Percentiles rank a stretch among this genome's conserved stretches.
Conservation (phyloP, 371 early-diverging fungal genomes). For the Choanephora cucurbitarum region DNA sequence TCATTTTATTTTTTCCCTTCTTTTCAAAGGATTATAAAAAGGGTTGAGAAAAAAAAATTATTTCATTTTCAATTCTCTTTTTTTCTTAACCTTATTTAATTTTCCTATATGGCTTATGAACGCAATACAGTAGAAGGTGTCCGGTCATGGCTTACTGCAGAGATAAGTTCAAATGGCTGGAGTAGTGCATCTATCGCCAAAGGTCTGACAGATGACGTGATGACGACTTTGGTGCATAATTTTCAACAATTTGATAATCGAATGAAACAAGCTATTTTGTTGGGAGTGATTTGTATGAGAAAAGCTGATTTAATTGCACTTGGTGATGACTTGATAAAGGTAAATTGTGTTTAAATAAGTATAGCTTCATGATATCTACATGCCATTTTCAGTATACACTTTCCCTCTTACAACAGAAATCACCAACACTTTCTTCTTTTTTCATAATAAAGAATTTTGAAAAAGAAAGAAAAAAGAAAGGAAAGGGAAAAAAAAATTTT, state of each 20-base stretch:
- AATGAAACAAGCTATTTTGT: constrained; percentile 23
- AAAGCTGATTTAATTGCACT: constrained; percentile 20
- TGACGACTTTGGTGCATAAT: constrained; percentile 21
- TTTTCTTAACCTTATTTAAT: constrained; percentile 17
- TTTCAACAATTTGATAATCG: constrained; percentile 26
- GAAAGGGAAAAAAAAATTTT: not conserved
- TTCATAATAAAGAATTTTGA: not conserved
- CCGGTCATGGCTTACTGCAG: constrained; percentile 28
- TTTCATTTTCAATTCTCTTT: constrained; percentile 10
- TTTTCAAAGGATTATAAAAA: constrained; percentile 8
- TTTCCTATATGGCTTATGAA: constrained; percentile 27
- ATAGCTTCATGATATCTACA: not conserved
- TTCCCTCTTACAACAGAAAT: not conserved
- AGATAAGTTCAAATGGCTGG: constrained; percentile 31
- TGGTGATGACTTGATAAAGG: constrained; percentile 22
- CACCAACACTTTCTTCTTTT: not conserved
- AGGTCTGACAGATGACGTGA: constrained; percentile 34
- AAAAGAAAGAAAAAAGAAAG: constrained; percentile 6
- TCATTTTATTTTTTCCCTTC: too few relatives aligned
- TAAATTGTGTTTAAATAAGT: constrained; percentile 14
- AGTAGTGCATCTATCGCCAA: constrained; percentile 32
- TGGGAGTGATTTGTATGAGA: constrained; percentile 20
- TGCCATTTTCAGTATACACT: not conserved
- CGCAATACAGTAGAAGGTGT: constrained; percentile 31
- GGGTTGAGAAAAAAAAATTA: constrained; percentile 7